Evolutionary conservation across 2,329 filamentous ascomycete genomes (phyloP).

Genomic region (Talaromyces rugulosus): DNA sequence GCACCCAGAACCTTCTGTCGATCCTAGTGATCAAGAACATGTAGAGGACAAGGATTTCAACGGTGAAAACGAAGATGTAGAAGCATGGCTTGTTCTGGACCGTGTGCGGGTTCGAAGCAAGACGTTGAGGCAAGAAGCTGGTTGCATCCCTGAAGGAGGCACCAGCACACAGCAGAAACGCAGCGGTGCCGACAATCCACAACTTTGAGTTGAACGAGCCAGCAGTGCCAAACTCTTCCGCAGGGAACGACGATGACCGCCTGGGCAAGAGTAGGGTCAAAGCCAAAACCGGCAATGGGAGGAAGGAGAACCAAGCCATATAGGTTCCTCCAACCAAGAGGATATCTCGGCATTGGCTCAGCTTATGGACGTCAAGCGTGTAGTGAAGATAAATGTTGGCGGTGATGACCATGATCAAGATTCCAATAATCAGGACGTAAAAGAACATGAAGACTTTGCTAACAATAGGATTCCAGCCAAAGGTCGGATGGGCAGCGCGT

Average conservation of each 20-base stretch:
- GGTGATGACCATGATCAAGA: slow-evolving; percentile 63
- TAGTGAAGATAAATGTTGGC: slow-evolving; percentile 63
- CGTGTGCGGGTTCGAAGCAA: slow-evolving; percentile 56
- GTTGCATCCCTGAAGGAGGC: slow-evolving; percentile 65
- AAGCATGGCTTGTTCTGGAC: slow-evolving; percentile 69
- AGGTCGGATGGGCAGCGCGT: slow-evolving; percentile 63
- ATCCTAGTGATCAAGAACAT: slow-evolving; percentile 65
- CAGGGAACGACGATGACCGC: slow-evolving; percentile 21
- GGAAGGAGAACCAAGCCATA: slow-evolving; percentile 61
- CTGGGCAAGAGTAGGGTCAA: slow-evolving; percentile 45
- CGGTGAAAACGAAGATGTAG: slow-evolving; percentile 72
- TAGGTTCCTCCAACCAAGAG: slow-evolving; percentile 61
- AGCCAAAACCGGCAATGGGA: slow-evolving; percentile 58
- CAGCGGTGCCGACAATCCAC: slow-evolving; percentile 57
- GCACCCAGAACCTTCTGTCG: slow-evolving; percentile 71
- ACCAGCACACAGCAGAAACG: slow-evolving; percentile 61
- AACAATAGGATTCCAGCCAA: slow-evolving; percentile 63
- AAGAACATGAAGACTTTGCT: slow-evolving; percentile 54
- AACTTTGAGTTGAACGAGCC: slow-evolving; percentile 66
- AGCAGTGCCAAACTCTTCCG: slow-evolving; percentile 57
- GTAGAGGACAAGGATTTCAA: slow-evolving; percentile 68
- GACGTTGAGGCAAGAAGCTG: slow-evolving; percentile 50
- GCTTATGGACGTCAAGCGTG: slow-evolving; percentile 53
- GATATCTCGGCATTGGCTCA: slow-evolving; percentile 55
- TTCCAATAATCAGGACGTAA: slow-evolving; percentile 54